phyloP scores from a whole-genome alignment of 768 basidiomycete genomes.

The Artomyces pyxidatus region DNA sequence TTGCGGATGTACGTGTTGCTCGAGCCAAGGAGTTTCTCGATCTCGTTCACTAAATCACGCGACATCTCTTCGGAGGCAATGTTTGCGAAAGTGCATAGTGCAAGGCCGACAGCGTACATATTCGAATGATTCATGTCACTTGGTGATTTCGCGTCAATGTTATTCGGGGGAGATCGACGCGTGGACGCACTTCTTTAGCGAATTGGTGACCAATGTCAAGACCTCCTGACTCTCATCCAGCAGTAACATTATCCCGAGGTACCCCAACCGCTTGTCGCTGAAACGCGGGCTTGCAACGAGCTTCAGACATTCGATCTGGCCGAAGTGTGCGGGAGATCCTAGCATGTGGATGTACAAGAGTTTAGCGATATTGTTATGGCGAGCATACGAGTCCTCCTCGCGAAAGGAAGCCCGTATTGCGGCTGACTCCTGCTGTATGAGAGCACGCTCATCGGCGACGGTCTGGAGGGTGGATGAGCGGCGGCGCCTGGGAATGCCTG shows the following conservation, averaged over 20 bases:
- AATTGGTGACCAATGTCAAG: constrained; percentile 94
- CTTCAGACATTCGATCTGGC: constrained; percentile 95
- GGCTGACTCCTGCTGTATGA: constrained; percentile 96
- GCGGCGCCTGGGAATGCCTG: neutral
- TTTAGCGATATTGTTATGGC: constrained; percentile 97
- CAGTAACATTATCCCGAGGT: constrained; percentile 95
- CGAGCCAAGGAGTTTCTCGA: constrained; percentile 93
- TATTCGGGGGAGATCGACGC: neutral
- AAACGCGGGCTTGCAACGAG: constrained; percentile 93
- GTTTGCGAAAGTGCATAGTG: constrained; percentile 96
- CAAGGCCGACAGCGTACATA: constrained; percentile 97
- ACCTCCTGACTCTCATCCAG: constrained; percentile 98
- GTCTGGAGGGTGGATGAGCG: constrained; percentile 47
- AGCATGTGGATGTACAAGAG: constrained; percentile 99
- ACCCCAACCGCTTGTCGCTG: constrained; percentile 92
- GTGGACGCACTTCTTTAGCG: constrained; percentile 81
- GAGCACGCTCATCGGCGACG: constrained; percentile 93
- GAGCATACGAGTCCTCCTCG: constrained; percentile 91
- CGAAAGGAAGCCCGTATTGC: constrained; percentile 95
- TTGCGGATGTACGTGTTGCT: constrained; percentile 99
- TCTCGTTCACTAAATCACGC: constrained; percentile 93
- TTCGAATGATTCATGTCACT: constrained; percentile 99
- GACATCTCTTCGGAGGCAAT: constrained; percentile 99
- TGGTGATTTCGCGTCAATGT: constrained; percentile 1
- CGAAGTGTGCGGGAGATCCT: constrained; percentile 97